These are phyloP conservation scores for Leishmania turanica DNA, from an alignment of 208 protist genomes.

Conservation along the genomic window DNA sequence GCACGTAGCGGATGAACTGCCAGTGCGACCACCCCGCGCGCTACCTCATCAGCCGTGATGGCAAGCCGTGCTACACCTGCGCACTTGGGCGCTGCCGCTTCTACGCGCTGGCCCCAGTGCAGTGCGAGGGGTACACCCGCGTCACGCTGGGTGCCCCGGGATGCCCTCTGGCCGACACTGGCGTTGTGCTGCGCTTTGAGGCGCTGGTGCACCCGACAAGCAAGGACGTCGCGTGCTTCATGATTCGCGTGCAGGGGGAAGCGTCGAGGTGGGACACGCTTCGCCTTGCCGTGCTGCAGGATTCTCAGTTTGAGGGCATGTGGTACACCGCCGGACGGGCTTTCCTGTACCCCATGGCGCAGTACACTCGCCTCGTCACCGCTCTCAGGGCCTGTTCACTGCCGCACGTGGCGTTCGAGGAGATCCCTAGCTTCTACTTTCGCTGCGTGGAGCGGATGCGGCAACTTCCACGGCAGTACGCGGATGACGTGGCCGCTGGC, in stretches of 20 bases:
- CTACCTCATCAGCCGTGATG: constrained; percentile 50
- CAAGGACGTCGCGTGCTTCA: constrained; percentile 36
- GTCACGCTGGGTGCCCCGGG: constrained; percentile 40
- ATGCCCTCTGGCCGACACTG: constrained; percentile 25
- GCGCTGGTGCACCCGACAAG: constrained; percentile 57
- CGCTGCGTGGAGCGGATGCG: constrained; percentile 53
- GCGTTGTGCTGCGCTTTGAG: constrained; percentile 72
- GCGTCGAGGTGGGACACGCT: constrained; percentile 20
- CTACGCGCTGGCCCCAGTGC: constrained; percentile 51
- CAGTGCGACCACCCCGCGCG: constrained; percentile 54
- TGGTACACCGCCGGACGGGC: constrained; percentile 60
- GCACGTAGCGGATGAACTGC: constrained; percentile 62
- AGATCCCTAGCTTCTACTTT: constrained; percentile 85
- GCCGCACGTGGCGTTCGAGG: constrained; percentile 44
- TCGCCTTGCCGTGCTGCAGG: constrained; percentile 44
- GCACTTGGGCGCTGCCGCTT: constrained; percentile 61
- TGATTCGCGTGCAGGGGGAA: constrained; percentile 33
- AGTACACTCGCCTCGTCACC: constrained; percentile 52
- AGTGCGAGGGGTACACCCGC: constrained; percentile 69
- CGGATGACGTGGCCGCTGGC: constrained; percentile 37
- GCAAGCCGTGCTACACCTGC: constrained; percentile 64
- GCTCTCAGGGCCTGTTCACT: constrained; percentile 38
- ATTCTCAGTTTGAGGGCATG: constrained; percentile 38
- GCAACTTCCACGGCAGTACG: constrained; percentile 39
- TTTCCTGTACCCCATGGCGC: constrained; percentile 70